These are phyloP conservation scores for Candida parachauliodes DNA, from an alignment of 805 yeast genomes.

Conservation along the genomic window DNA sequence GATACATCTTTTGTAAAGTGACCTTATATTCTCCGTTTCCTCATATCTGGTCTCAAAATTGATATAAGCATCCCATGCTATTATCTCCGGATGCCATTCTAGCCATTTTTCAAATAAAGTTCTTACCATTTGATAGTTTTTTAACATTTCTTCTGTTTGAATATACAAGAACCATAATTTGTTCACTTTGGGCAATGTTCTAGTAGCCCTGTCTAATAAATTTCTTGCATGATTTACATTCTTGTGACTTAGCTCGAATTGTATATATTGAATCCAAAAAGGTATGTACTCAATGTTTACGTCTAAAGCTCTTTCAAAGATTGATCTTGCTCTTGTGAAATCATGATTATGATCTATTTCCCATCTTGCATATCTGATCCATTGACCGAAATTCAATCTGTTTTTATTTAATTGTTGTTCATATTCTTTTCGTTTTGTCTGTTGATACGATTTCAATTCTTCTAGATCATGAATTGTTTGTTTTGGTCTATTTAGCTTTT, in stretches of 20 bases:
- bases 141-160: constrained; percentile 75
- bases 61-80: constrained; percentile 74
- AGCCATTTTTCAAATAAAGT: constrained; percentile 76
- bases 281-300: constrained; percentile 75
- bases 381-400: constrained; percentile 75
- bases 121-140: constrained; percentile 59
- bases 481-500: constrained; percentile 23
- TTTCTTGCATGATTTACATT: constrained; percentile 89
- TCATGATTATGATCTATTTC: constrained; percentile 77
- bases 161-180: constrained; percentile 86
- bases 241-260: constrained; percentile 65
- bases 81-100: constrained; percentile 62
- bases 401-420: constrained; percentile 87
- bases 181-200: constrained; percentile 70
- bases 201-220: constrained; percentile 72
- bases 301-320: constrained; percentile 82
- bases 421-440: constrained; percentile 73
- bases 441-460: constrained; percentile 73
- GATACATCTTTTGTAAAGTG: constrained; percentile 55
- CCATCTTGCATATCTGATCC: constrained; percentile 89
- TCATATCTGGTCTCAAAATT: constrained; percentile 69
- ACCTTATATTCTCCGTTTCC: constrained; percentile 52
- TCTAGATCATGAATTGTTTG: constrained; percentile 62
- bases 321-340: constrained; percentile 72
- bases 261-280: constrained; percentile 81